Conservation (phyloP, 805 yeast genomes). For the Lipomyces japonicus region DNA sequence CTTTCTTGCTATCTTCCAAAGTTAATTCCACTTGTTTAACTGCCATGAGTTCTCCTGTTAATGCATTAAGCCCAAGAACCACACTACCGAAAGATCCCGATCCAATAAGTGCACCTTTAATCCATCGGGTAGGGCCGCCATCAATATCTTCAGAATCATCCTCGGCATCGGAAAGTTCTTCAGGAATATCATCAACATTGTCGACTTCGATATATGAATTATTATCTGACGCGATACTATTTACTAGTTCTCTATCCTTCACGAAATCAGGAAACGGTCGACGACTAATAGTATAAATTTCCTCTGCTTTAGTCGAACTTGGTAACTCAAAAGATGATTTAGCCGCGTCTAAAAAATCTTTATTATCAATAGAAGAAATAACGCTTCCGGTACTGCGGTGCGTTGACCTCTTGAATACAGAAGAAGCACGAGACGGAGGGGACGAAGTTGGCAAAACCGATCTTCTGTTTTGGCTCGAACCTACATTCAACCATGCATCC, state of each 20-base stretch:
- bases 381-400: constrained; percentile 8
- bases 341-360: background rate
- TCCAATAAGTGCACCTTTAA: constrained; percentile 89
- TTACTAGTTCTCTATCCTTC: constrained; percentile 6
- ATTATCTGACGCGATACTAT: constrained; percentile 22
- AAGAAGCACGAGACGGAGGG: constrained; percentile 8
- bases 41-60: constrained; percentile 95
- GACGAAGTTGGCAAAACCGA: constrained; percentile 2
- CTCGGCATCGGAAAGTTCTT: constrained; percentile 17
- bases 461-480: constrained; percentile 10
- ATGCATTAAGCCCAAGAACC: constrained; percentile 82
- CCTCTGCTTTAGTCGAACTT: background rate
- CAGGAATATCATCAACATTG: constrained; percentile 24
- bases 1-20: constrained; percentile 32
- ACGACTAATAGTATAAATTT: background rate
- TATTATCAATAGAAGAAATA: constrained; percentile 4
- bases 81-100: constrained; percentile 95
- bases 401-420: constrained; percentile 1
- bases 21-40: constrained; percentile 82
- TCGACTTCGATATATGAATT: constrained; percentile 27
- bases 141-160: constrained; percentile 40
- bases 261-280: constrained; percentile 14
- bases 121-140: constrained; percentile 75
- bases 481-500: constrained; percentile 45
- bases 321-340: background rate